These are phyloP conservation scores for Heritiera littoralis DNA, from an alignment of 345 rosid genomes.

Conservation along the genomic window DNA sequence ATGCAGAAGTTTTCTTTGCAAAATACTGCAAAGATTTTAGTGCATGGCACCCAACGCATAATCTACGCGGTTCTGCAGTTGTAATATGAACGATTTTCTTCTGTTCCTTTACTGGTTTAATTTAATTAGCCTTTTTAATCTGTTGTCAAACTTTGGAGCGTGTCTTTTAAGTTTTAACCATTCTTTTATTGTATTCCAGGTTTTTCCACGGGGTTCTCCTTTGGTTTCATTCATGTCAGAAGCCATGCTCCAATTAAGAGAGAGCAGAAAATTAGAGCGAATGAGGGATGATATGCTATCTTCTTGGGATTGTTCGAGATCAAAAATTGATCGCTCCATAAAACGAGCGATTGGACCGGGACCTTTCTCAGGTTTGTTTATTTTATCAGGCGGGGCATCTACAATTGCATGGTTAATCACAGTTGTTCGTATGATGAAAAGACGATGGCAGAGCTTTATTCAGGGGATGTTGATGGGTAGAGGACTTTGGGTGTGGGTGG, in stretches of 20 bases:
- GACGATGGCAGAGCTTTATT: too few species aligned
- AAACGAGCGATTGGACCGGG: background rate
- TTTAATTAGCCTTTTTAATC: too few species aligned
- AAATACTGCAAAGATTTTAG: conserved; percentile 27
- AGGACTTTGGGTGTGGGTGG: too few species aligned
- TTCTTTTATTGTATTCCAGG: conserved; percentile 4
- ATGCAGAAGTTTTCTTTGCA: background rate
- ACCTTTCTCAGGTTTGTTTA: background rate
- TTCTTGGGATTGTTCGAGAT: background rate
- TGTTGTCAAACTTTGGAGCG: too few species aligned
- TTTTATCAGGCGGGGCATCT: background rate
- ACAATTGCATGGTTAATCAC: too few species aligned
- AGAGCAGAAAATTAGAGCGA: background rate
- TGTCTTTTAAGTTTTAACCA: too few species aligned
- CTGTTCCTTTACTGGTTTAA: background rate
- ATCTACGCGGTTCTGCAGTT: conserved; percentile 18
- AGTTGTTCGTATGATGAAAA: too few species aligned
- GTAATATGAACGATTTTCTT: too few species aligned
- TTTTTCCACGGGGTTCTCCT: conserved; percentile 21
- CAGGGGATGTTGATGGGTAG: too few species aligned
- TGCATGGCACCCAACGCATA: too few species aligned
- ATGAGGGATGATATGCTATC: too few species aligned
- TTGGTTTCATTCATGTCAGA: conserved; percentile 9
- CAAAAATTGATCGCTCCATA: background rate
- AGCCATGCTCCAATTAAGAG: background rate